Conservation (phyloP, 2,329 filamentous ascomycete species). For the Plenodomus tracheiphilus region DNA sequence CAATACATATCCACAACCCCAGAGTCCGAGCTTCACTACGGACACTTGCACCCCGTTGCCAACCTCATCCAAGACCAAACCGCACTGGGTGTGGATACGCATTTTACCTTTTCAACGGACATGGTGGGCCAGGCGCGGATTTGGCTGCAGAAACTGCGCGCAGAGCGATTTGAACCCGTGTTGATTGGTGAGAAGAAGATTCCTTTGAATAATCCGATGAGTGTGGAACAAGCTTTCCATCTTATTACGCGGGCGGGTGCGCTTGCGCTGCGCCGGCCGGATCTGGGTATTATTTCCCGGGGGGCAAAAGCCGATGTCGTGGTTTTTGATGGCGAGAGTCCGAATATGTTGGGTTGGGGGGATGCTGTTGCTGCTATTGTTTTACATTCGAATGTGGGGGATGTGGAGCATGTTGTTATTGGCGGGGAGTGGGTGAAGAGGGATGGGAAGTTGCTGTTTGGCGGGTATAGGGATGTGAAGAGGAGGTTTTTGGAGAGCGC, state of each 20-base stretch:
- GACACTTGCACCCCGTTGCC: slow-evolving; percentile 54
- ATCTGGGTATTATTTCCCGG: slow-evolving; percentile 54
- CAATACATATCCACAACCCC: slow-evolving; percentile 62
- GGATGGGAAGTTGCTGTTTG: slow-evolving; percentile 44
- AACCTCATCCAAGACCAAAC: slow-evolving; percentile 56
- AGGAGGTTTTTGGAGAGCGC: slow-evolving; percentile 24
- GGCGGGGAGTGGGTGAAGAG: slow-evolving; percentile 55
- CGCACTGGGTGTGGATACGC: slow-evolving; percentile 59
- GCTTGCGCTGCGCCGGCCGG: slow-evolving; percentile 54
- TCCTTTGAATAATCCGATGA: slow-evolving; percentile 56
- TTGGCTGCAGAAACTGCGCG: slow-evolving; percentile 56
- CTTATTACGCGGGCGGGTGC: slow-evolving; percentile 59
- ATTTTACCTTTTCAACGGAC: slow-evolving; percentile 57
- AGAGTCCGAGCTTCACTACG: slow-evolving; percentile 63
- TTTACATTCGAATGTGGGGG: slow-evolving; percentile 58
- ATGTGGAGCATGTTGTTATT: slow-evolving; percentile 57
- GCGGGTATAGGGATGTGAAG: slow-evolving; percentile 17
- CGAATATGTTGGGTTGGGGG: slow-evolving; percentile 57
- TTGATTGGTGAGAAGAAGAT: slow-evolving; percentile 49
- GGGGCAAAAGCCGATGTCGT: slow-evolving; percentile 61
- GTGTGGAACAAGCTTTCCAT: slow-evolving; percentile 58
- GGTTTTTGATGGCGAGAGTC: slow-evolving; percentile 56
- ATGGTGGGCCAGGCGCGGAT: slow-evolving; percentile 53
- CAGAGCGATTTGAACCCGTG: slow-evolving; percentile 43
- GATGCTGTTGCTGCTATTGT: slow-evolving; percentile 62